A percentile compares a stretch with the other conserved stretches of the same genome.
Conservation (phyloP, 202 grass and related monocot genomes). For the Panicum virgatum region DNA sequence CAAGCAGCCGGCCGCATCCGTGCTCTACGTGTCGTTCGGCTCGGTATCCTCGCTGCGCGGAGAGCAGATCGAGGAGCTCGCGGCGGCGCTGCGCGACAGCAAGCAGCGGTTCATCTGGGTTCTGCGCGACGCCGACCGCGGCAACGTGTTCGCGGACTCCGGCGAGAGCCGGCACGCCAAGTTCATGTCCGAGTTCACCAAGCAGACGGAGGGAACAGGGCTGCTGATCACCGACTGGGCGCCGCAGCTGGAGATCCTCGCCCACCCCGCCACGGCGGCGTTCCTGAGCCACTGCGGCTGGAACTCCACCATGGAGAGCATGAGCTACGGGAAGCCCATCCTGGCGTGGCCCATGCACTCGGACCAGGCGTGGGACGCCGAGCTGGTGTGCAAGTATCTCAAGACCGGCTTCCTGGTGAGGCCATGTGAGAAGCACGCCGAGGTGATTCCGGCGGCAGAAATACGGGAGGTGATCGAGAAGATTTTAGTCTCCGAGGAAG, state of each 20-base stretch:
- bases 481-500: slow-evolving; percentile 31
- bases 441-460: slow-evolving; percentile 24
- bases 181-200: not conserved
- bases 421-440: slow-evolving; percentile 19
- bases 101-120: not conserved
- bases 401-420: slow-evolving; percentile 48
- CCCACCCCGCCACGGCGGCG: slow-evolving; percentile 47
- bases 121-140: not conserved
- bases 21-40: not conserved
- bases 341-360: slow-evolving; percentile 71
- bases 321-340: slow-evolving; percentile 61
- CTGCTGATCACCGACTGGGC: not conserved
- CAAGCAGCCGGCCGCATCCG: not conserved
- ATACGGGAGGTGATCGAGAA: slow-evolving; percentile 36
- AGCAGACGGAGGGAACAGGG: not conserved
- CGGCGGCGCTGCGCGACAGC: not conserved
- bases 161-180: not conserved
- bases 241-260: slow-evolving; percentile 67
- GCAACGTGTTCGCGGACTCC: not conserved
- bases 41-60: not conserved
- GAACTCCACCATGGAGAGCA: slow-evolving; percentile 78
- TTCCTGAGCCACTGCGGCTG: slow-evolving; percentile 90
- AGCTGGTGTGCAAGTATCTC: slow-evolving; percentile 51
- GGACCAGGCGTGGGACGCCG: slow-evolving; percentile 59
- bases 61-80: not conserved